A percentile compares a stretch with the other conserved stretches of the same genome.
Evolutionary conservation across 2,329 filamentous ascomycete genomes (phyloP).

Genomic region (Trichoderma endophyticum): DNA sequence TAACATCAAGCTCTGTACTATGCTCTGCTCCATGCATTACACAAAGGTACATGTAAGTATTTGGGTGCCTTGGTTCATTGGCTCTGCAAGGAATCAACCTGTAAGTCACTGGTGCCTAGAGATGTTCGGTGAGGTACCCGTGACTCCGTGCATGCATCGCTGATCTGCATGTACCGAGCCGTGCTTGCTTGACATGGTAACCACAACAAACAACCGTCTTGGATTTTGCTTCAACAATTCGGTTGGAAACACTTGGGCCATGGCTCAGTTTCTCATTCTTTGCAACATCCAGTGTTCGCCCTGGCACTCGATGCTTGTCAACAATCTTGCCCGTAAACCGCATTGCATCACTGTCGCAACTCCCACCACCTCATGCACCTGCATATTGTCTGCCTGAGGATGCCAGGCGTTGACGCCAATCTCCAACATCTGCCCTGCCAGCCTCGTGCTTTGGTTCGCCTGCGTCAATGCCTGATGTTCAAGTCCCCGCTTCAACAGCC

Average conservation of each 20-base stretch:
- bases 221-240: not conserved
- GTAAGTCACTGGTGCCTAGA: not conserved
- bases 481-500: constrained; percentile 8
- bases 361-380: not conserved
- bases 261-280: not conserved
- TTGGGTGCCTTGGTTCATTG: not conserved
- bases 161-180: not conserved
- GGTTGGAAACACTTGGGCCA: not conserved
- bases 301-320: not conserved
- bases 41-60: not conserved
- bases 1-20: not conserved
- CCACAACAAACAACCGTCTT: not conserved
- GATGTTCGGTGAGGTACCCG: not conserved
- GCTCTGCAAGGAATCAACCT: too few species aligned
- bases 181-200: not conserved
- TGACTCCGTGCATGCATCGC: not conserved
- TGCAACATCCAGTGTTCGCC: not conserved
- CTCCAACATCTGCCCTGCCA: constrained; percentile 13
- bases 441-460: constrained; percentile 16
- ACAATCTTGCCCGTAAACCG: not conserved
- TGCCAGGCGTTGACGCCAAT: constrained; percentile 17
- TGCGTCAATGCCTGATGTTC: constrained; percentile 15
- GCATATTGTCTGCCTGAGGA: constrained; percentile 23
- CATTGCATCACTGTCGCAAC: not conserved
- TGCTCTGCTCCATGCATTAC: not conserved